Base-by-base conservation (phyloP, 805 yeast species). In the Metschnikowia chrysomelidarum region DNA sequence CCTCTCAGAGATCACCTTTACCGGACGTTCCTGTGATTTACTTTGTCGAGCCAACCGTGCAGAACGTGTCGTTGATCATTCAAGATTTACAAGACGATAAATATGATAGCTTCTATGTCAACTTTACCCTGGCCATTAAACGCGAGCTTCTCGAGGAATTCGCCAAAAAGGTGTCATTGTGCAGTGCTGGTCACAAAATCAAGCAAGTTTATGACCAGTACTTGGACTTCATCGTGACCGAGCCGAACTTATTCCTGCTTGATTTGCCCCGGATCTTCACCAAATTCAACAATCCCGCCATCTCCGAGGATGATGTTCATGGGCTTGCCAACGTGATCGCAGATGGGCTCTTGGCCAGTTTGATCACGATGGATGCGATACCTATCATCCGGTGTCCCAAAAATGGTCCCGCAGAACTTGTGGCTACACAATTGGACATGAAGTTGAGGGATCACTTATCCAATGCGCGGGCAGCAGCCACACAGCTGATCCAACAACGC, bases 1-100 rank as follows among this genome's bases (percentile, higher is more conserved):
- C 70, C 36, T 71, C 87, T 30, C 76, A 74, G 39, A 71, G 98
- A 43, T 77, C 89, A n/a, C 75, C 91, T 1, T 70, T 93, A 33
- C 89, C 95, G 2, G 98, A 93, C 51, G 98, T 91, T 10, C 97
- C 98, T 0, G 98, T 80, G 3, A 77, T 93, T 29, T 93, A 93
- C 62, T 91, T 93, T 50, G 82, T 93, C 21, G 83, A 84, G 39
- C 98, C 98, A 5, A 84, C 93, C 0, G 66, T 73, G 18, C 91
- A 77, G 30, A 93, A 93, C 55, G 69, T 93, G 26, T 64, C 75
- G 19, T 54, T 62, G 20, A 84, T 93, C 23, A 74, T 86, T 8
- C 72, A 76, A 32, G 98, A 93, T 56, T 62, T 93, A 36, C 74
- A 76, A 19, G 65, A 67, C 27, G 94, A 86, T 43, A 78, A 80